Evolutionary conservation across 805 yeast genomes (phyloP).

Genomic region (Kluyveromyces nonfermentans): DNA sequence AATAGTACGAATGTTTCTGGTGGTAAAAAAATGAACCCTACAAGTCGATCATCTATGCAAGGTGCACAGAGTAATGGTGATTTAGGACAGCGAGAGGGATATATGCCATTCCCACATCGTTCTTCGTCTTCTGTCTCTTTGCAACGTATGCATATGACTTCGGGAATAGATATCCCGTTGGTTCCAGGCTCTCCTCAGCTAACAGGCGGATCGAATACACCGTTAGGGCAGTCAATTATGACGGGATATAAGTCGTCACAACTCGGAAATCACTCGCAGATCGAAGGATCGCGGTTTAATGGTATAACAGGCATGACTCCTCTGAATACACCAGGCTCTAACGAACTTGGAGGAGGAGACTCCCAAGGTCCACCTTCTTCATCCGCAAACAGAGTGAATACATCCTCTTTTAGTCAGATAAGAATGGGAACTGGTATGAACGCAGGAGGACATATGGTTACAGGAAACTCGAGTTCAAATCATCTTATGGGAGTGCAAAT

Average conservation of each 20-base stretch:
- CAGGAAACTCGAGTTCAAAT: background rate
- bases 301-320: background rate
- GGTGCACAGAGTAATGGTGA: background rate
- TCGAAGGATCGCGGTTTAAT: background rate
- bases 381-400: background rate
- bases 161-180: background rate
- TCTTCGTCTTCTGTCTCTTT: background rate
- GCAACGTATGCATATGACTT: background rate
- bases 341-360: background rate
- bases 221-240: background rate
- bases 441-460: background rate
- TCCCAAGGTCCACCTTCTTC: background rate
- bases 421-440: background rate
- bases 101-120: background rate
- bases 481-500: slow-evolving; percentile 1
- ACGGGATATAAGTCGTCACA: background rate
- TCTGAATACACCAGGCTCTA: background rate
- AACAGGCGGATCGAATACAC: background rate
- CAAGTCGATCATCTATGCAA: background rate
- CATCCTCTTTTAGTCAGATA: background rate
- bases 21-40: background rate
- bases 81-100: background rate
- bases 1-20: background rate
- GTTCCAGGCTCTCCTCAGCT: background rate
- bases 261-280: background rate